Conservation (phyloP, 2,329 filamentous ascomycete species). For the Periconia sp. region DNA sequence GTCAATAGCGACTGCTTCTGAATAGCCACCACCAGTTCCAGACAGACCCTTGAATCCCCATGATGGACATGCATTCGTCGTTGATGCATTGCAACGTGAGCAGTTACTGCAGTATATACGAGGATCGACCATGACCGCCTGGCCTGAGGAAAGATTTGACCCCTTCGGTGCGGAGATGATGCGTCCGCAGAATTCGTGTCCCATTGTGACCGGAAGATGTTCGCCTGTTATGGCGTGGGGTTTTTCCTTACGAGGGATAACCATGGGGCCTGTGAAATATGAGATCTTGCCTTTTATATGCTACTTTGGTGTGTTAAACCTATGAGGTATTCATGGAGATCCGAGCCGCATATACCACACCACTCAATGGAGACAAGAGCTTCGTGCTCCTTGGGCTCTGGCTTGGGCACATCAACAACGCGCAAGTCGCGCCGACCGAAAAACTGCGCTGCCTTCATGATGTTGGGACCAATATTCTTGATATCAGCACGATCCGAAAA, state of each 20-base stretch:
- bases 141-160: conserved; percentile 27
- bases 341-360: conserved; percentile 40
- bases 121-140: conserved; percentile 37
- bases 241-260: conserved; percentile 17
- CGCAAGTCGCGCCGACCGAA: conserved; percentile 33
- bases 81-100: conserved; percentile 17
- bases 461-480: too few species aligned
- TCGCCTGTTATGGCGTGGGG: conserved; percentile 29
- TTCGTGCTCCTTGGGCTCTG: conserved; percentile 28
- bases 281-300: not conserved
- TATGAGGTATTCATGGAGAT: conserved; percentile 36
- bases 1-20: conserved; percentile 29
- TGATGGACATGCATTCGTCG: conserved; percentile 27
- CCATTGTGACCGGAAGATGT: conserved; percentile 32
- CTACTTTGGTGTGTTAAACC: conserved; percentile 14
- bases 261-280: conserved; percentile 19
- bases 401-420: conserved; percentile 28
- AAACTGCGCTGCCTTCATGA: conserved; percentile 40
- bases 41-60: conserved; percentile 35
- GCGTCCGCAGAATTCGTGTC: conserved; percentile 40
- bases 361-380: conserved; percentile 36
- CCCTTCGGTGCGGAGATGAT: conserved; percentile 22
- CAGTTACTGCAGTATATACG: conserved; percentile 35
- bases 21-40: conserved; percentile 34
- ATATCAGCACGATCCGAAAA: too few species aligned